These are phyloP conservation scores for Gillenia trifoliata DNA, from an alignment of 306 rosid species.

Conservation along the genomic window DNA sequence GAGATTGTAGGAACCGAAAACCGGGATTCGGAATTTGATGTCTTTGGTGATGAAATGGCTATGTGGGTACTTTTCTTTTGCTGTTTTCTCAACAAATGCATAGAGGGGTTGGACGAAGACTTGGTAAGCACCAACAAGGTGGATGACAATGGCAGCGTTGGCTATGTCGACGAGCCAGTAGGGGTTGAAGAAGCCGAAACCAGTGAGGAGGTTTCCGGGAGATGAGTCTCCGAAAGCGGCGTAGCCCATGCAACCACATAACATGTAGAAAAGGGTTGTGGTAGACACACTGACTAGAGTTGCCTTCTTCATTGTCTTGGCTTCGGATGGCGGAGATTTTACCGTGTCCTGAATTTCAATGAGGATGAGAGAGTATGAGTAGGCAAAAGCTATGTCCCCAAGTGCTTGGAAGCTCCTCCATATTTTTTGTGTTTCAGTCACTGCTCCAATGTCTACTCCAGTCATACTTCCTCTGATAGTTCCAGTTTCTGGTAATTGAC, in stretches of 20 bases:
- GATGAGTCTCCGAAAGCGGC: slow-evolving; percentile 78
- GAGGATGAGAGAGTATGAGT: slow-evolving; percentile 33
- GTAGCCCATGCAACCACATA: slow-evolving; percentile 81
- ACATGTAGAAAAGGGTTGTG: slow-evolving; percentile 64
- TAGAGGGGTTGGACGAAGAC: slow-evolving; percentile 76
- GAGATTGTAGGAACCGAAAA: slow-evolving; percentile 32
- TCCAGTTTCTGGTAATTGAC: slow-evolving; percentile 14
- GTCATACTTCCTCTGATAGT: slow-evolving; percentile 27
- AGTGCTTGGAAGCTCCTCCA: slow-evolving; percentile 44
- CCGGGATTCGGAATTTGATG: slow-evolving; percentile 41
- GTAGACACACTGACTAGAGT: slow-evolving; percentile 44
- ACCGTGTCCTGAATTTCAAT: slow-evolving; percentile 70
- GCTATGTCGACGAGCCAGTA: slow-evolving; percentile 82
- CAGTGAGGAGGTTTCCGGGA: slow-evolving; percentile 84
- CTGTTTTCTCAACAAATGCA: slow-evolving; percentile 58
- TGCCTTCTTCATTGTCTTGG: slow-evolving; percentile 81
- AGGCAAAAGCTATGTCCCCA: slow-evolving; percentile 43
- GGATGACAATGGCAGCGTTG: slow-evolving; percentile 77
- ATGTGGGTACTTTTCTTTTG: slow-evolving; percentile 38
- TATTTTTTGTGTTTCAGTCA: slow-evolving; percentile 25
- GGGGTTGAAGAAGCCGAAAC: slow-evolving; percentile 81
- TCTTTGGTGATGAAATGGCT: slow-evolving; percentile 37
- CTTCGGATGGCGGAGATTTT: slow-evolving; percentile 80
- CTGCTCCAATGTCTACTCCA: slow-evolving; percentile 20
- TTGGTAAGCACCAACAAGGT: slow-evolving; percentile 87